A percentile compares a stretch with the other conserved stretches of the same genome.
Evolutionary conservation across 345 rosid genomes (phyloP).

Genomic region (Firmiana major): DNA sequence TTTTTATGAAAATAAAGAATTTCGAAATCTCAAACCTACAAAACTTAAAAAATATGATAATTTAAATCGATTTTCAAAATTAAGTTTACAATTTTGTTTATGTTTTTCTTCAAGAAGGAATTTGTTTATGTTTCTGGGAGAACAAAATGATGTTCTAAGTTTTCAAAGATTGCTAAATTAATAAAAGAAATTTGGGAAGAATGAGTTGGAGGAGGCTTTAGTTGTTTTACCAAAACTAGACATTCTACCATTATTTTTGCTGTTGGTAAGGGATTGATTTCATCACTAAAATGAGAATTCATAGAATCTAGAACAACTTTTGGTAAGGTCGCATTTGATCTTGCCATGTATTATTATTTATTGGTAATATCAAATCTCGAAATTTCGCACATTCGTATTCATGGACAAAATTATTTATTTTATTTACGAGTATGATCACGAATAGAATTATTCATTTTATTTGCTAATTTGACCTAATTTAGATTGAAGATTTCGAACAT

Average conservation of each 20-base stretch:
- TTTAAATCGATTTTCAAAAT: too few relatives aligned
- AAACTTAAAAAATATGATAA: too few relatives aligned
- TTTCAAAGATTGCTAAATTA: background rate
- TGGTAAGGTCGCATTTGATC: background rate
- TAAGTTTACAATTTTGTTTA: too few relatives aligned
- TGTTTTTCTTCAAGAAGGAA: too few relatives aligned
- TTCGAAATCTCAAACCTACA: too few relatives aligned
- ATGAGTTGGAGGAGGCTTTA: background rate
- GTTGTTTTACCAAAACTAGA: background rate
- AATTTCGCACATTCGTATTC: background rate
- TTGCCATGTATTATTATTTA: background rate
- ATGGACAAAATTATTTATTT: too few relatives aligned
- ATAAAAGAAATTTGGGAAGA: background rate
- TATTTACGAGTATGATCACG: too few relatives aligned
- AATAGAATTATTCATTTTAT: too few relatives aligned
- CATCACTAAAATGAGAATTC: background rate
- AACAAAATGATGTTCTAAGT: background rate
- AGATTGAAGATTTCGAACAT: too few relatives aligned
- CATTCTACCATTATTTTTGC: background rate
- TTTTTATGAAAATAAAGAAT: too few relatives aligned
- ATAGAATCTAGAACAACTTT: background rate
- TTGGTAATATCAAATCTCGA: background rate
- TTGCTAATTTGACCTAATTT: too few relatives aligned
- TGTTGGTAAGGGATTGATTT: background rate
- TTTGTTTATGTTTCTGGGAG: too few relatives aligned